Evolutionary conservation across 2,329 filamentous ascomycete species (phyloP), one percentile per base, ranked within the genome.

Genomic region (Simplicillium aogashimaense): DNA sequence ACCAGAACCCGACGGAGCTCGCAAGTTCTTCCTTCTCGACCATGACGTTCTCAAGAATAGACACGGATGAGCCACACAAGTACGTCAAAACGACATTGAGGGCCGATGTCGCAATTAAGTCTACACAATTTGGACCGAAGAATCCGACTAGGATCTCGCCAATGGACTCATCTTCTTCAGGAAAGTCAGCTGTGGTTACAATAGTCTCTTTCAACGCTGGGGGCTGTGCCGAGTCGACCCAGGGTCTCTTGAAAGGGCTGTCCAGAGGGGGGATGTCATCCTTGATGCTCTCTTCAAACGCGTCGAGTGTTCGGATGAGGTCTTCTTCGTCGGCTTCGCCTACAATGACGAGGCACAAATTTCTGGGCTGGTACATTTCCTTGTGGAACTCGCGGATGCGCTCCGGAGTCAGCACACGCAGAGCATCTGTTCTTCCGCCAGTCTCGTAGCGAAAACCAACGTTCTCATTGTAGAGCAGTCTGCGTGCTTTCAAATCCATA

Each of bases 291-390:
- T 84, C 79, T 59, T 98, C 92, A 54, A 98, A 98, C 17, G 80
- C 70, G 52, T 95, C 86, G 29, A 98, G 65, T 36, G 94, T 87
- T 28, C 81, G 64, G 16, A 97, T 66, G 43, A 98, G 72, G 52
- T 94, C 74, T 0, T 76, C 65, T 55, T 95, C 86, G 54, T 95
- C 80, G 2, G 94, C 78, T 59, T 95, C 88, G 34, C 92, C 92
- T n/a, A 94, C 83, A 43, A 98, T 79, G 18, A 95, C 76, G 20
- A 98, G 66, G 47, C 89, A 94, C 44, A 98, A 68, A 54, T 98
- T 98, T 57, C 89, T 90, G 3, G 92, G 92, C 58, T 97, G 90
- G 55, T 98, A 98, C 90, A 98, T 97, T 47, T 89, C 85, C 46
- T 81, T 81, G 60, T 98, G 92, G 53, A 97, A 98, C 43, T 82